phyloP scores from a whole-genome alignment of 306 rosid genomes.

The Lathyrus tuberosus region DNA sequence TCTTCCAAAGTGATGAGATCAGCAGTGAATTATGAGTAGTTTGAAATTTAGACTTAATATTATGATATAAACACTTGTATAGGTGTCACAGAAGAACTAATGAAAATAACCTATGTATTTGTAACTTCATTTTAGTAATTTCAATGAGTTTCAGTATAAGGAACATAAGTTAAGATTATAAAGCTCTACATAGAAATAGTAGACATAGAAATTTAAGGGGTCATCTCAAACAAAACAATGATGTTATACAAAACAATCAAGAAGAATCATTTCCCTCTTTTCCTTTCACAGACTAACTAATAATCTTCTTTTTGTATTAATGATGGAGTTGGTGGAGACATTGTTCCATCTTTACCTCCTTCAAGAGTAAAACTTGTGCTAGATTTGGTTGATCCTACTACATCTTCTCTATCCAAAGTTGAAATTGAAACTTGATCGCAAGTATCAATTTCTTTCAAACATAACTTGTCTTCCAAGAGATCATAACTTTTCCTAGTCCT shows the following conservation, averaged over 20 bases:
- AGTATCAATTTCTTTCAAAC: conserved; percentile 39
- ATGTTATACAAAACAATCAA: conserved; percentile 5
- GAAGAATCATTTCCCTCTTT: not conserved
- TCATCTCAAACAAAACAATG: conserved; percentile 25
- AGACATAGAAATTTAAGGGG: conserved; percentile 2
- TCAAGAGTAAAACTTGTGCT: conserved; percentile 48
- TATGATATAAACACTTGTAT: no score
- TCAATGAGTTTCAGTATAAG: no score
- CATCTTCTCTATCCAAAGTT: conserved; percentile 61
- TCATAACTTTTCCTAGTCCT: conserved; percentile 74
- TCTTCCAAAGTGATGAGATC: no score
- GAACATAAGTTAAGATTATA: no score
- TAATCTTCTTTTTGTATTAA: conserved; percentile 56
- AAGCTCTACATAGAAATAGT: not conserved
- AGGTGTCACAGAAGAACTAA: no score
- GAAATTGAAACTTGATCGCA: conserved; percentile 43
- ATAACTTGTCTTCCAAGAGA: conserved; percentile 60
- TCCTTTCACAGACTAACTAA: conserved; percentile 23
- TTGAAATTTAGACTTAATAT: no score
- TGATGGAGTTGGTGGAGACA: conserved; percentile 73
- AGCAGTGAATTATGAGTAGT: no score
- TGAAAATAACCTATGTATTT: no score
- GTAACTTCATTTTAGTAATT: no score
- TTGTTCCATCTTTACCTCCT: conserved; percentile 55
- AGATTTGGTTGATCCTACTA: conserved; percentile 40